Base-by-base conservation (phyloP, 1,284 basidiomycete genomes). In the Xerocomus nothofagi region DNA sequence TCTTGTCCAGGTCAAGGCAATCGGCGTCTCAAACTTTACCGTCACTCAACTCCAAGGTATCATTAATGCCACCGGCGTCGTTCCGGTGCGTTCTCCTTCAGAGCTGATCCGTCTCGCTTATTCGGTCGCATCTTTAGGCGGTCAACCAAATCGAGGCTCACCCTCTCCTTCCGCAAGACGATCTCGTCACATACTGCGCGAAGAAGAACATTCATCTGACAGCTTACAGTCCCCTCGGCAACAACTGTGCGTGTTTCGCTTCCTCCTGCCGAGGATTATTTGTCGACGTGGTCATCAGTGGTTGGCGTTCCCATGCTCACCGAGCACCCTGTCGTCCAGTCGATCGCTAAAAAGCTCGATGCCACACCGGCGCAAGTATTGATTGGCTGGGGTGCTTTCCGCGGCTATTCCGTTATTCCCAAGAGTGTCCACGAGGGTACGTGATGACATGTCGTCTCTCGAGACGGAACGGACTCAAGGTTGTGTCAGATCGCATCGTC, bases 131-230 rank as follows among this genome's bases (percentile, higher is more conserved):
- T 30, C 12, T 20, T 11, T 50, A 82, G 78, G 68, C 78, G 34
- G 83, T 75, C 41, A 93, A 93, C 74, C 92, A 95, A 74, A 75
- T 94, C 57, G 91, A 94, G 70, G 81, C 81, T 29, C 93, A 95
- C 74, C 91, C 92, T 7, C 76, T 84, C 40, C 76, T 86, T 42
- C 85, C 78, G 4, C 86, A 91, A 57, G 79, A 85, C 47, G 82
- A 87, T 14, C 79, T 90, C 42, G 73, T 86, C 40, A 75, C 73
- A 18, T 88, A 79, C 72, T 84, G 82, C 74, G 81, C 85, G 59
- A 70, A 80, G 52, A 82, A 91, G 66, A 77, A 78, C 56, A 93
- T 95, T 61, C 79, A 87, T 56, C 71, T 93, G 56, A 91, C 90
- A 11, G 90, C 91, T 0, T 94, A 93, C 74, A 87, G 84, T 51